Evolutionary conservation across 2,329 filamentous ascomycete genomes (phyloP).

Genomic region (Scedosporium apiospermum): DNA sequence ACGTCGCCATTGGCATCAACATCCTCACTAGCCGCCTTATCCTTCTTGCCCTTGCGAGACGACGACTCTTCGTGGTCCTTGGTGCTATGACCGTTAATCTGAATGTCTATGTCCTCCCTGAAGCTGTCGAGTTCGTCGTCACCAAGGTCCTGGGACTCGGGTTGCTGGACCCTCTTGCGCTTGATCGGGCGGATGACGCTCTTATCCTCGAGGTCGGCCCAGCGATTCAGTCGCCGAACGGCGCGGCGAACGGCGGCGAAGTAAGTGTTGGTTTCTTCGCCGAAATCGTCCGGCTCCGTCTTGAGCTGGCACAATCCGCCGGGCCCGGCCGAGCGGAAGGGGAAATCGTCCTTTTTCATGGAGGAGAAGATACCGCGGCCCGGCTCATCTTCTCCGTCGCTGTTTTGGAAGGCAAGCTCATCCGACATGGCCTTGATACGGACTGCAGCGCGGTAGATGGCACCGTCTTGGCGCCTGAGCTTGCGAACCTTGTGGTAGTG

Average conservation of each 20-base stretch:
- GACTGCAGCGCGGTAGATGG: conserved; percentile 56
- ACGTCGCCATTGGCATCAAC: conserved; percentile 25
- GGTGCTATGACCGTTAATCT: conserved; percentile 14
- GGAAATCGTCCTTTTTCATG: conserved; percentile 19
- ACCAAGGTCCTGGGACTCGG: conserved; percentile 11
- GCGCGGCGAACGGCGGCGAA: conserved; percentile 56
- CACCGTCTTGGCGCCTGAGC: conserved; percentile 52
- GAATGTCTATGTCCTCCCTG: conserved; percentile 18
- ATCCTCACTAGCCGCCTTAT: conserved; percentile 17
- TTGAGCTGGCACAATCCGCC: conserved; percentile 55
- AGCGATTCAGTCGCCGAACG: conserved; percentile 57
- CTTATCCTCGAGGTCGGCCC: conserved; percentile 46
- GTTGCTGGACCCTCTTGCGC: conserved; percentile 18
- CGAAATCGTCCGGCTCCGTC: conserved; percentile 61
- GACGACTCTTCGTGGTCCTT: conserved; percentile 13
- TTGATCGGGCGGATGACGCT: conserved; percentile 40
- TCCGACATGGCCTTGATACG: conserved; percentile 48
- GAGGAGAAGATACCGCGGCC: conserved; percentile 18
- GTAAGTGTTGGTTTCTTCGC: conserved; percentile 62
- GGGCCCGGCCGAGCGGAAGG: conserved; percentile 47
- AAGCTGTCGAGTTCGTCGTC: conserved; percentile 17
- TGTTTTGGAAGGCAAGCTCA: conserved; percentile 53
- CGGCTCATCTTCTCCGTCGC: conserved; percentile 34
- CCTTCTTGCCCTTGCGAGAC: conserved; percentile 11
- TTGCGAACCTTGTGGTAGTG: conserved; percentile 56